Evolutionary conservation across 176 grass and related monocot species (phyloP).

Genomic region (Otatea glauca): DNA sequence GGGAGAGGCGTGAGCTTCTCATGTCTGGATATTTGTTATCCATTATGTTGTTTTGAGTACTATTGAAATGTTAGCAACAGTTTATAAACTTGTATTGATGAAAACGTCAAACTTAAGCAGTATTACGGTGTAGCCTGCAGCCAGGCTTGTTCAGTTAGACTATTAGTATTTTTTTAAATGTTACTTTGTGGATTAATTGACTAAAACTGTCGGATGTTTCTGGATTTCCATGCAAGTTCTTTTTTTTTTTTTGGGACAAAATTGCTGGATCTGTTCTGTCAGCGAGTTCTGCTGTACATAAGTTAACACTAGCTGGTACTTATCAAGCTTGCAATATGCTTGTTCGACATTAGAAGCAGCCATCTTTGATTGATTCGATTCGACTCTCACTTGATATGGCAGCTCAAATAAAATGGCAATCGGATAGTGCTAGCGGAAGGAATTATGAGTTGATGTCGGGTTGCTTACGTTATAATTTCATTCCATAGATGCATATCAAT

Average conservation of each 20-base stretch:
- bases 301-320: neutral
- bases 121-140: neutral
- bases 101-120: neutral
- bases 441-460: neutral
- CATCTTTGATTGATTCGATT: neutral
- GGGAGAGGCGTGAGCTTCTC: neutral
- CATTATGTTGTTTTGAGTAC: slow-evolving; percentile 22
- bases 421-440: neutral
- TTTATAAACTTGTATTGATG: slow-evolving; percentile 33
- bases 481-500: too few species aligned
- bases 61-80: slow-evolving; percentile 23
- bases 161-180: slow-evolving; percentile 22
- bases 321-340: neutral
- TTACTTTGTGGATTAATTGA: slow-evolving; percentile 8
- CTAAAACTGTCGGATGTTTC: neutral
- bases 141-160: neutral
- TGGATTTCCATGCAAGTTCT: neutral
- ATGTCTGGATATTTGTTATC: slow-evolving; percentile 20
- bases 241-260: neutral
- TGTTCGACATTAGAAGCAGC: neutral
- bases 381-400: neutral
- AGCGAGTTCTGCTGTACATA: neutral
- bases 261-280: neutral
- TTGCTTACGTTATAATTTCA: neutral
- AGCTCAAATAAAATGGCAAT: neutral